A percentile compares a stretch with the other conserved stretches of the same genome.
Evolutionary conservation across 2,329 filamentous ascomycete species (phyloP).

Genomic region (Fusarium albidum): DNA sequence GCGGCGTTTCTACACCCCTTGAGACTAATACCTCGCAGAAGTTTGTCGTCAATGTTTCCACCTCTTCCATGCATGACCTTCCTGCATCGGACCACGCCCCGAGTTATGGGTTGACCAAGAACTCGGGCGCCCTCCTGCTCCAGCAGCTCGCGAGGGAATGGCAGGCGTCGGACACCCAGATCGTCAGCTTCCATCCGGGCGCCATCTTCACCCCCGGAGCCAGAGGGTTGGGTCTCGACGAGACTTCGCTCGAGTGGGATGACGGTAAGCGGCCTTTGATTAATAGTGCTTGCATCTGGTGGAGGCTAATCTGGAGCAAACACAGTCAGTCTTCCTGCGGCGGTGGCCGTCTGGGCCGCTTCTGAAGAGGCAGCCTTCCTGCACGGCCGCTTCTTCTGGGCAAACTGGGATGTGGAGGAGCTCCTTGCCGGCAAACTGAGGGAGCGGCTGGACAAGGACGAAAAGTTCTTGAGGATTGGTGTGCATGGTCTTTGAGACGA

Average conservation of each 20-base stretch:
- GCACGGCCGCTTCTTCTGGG: slow-evolving; percentile 6
- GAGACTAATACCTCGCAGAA: not conserved
- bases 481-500: not conserved
- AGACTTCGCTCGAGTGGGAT: not conserved
- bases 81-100: slow-evolving; percentile 1
- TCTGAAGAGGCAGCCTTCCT: not conserved
- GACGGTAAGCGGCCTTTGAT: not conserved
- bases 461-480: slow-evolving; percentile 1
- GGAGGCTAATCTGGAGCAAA: not conserved
- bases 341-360: slow-evolving; percentile 5
- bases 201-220: not conserved
- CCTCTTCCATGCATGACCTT: slow-evolving; percentile 6
- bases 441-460: not conserved
- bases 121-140: slow-evolving; percentile 1
- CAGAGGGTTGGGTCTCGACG: not conserved
- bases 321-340: slow-evolving; percentile 1
- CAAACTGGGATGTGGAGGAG: slow-evolving; percentile 5
- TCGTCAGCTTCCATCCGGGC: slow-evolving; percentile 9
- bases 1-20: too few relatives aligned
- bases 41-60: slow-evolving; percentile 4
- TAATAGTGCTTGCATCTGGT: too few relatives aligned
- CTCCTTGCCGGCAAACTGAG: not conserved
- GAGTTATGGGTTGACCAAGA: slow-evolving; percentile 7
- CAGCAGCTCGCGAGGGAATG: slow-evolving; percentile 2
- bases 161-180: not conserved